These are phyloP conservation scores for Trichoderma orchidacearum DNA, from an alignment of 495 filamentous ascomycete genomes.

Conservation along the genomic window DNA sequence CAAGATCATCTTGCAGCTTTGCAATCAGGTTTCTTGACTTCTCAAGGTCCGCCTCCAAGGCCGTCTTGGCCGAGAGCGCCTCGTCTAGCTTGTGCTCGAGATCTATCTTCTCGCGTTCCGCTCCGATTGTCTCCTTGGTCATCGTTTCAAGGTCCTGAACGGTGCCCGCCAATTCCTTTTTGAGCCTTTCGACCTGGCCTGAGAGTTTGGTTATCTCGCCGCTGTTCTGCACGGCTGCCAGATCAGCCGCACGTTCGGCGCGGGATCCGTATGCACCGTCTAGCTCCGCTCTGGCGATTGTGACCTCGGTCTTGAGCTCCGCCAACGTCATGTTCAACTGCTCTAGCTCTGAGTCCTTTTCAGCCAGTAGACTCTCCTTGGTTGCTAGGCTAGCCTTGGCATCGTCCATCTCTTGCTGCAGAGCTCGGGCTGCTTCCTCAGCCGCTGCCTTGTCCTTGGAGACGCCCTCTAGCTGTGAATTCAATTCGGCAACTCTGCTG, in stretches of 20 bases:
- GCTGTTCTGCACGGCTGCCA: slow-evolving; percentile 50
- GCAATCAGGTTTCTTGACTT: slow-evolving; percentile 16
- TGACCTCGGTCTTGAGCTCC: slow-evolving; percentile 78
- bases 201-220: slow-evolving; percentile 54
- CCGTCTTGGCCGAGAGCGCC: slow-evolving; percentile 12
- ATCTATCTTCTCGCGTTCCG: slow-evolving; percentile 79
- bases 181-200: slow-evolving; percentile 46
- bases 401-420: slow-evolving; percentile 15
- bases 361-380: slow-evolving; percentile 29
- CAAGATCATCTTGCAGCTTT: slow-evolving; percentile 28
- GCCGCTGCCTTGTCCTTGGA: slow-evolving; percentile 19
- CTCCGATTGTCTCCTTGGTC: slow-evolving; percentile 71
- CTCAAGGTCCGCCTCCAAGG: slow-evolving; percentile 23
- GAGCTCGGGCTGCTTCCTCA: slow-evolving; percentile 10
- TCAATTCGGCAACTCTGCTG: slow-evolving; percentile 6
- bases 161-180: slow-evolving; percentile 70
- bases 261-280: slow-evolving; percentile 82
- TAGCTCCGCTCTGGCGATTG: slow-evolving; percentile 84
- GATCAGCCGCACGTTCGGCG: slow-evolving; percentile 64
- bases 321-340: slow-evolving; percentile 70
- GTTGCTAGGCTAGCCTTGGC: not conserved
- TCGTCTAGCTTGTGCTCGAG: slow-evolving; percentile 41
- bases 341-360: slow-evolving; percentile 52
- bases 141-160: slow-evolving; percentile 77
- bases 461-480: slow-evolving; percentile 18